Evolutionary conservation across 441 rosid species (phyloP), one percentile per base, ranked within the genome.

Genomic region (Pelargonium cotyledonis): DNA sequence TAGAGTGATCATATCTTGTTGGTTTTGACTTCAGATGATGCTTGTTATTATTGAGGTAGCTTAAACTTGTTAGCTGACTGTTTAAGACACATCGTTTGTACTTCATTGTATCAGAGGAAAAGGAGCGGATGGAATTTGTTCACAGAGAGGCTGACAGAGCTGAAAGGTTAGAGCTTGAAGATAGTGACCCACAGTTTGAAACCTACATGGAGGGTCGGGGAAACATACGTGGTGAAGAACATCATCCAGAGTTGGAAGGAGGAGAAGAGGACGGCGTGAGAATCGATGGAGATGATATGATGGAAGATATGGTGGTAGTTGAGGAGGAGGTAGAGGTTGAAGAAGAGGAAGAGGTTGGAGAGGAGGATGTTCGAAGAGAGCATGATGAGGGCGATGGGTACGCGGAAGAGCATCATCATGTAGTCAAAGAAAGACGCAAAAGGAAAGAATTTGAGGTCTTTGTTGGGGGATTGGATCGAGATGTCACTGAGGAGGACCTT

Each of bases 231-330:
- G 40, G 40, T 47, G 53, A 11, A 47, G 53, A 47, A 15, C 53
- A 47, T 47, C n/a, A 47, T 12, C 53, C 53, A 15, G 62, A n/a
- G 62, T 35, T 35, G 40, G 40, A 35, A 16, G 21, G 61, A 2
- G 61, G 61, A 21, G 61, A 55, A 16, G 61, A 55, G 7, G 61
- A 55, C 16, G 61, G 61, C 16, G 61, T 55, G 61, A 55, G 61
- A 55, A 55, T 16, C 8, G 61, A 55, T 15, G 61, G 61, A 6
- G 61, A 55, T 16, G 61, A 55, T 8, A 55, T 55, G 61, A 55
- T 55, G 26, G 61, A 55, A 16, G 61, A 55, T 16, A 55, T 55
- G 61, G 61, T 55, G 61, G 61, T 15, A 16, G 61, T 55, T 15
- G 61, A 55, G 11, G 61, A 55, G 61, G 61, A 55, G 21, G 61